phyloP scores from a whole-genome alignment of 2,329 filamentous ascomycete species.

The Penicillium occitanis region DNA sequence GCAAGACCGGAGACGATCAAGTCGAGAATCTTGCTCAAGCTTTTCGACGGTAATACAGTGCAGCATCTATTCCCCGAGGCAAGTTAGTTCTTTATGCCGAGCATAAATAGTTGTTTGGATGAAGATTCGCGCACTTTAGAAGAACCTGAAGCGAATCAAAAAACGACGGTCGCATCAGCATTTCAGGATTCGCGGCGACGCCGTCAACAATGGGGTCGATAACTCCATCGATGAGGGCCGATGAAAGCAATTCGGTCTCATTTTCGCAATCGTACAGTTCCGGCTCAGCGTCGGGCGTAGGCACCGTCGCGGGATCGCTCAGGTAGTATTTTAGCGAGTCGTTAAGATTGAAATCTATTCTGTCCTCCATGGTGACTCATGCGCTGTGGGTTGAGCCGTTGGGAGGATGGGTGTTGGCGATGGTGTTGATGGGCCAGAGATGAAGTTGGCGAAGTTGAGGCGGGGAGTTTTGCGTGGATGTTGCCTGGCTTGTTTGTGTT shows the following conservation, averaged over 20 bases:
- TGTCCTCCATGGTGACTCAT: constrained; percentile 60
- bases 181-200: constrained; percentile 87
- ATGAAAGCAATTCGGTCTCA: constrained; percentile 79
- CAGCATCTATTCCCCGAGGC: constrained; percentile 70
- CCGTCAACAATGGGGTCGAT: constrained; percentile 91
- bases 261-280: constrained; percentile 88
- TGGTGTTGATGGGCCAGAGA: constrained; percentile 6
- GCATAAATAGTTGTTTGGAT: constrained; percentile 28
- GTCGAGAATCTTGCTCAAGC: constrained; percentile 90
- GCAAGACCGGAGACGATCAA: constrained; percentile 82
- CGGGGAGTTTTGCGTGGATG: constrained; percentile 13
- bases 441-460: constrained; percentile 8
- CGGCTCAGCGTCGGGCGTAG: constrained; percentile 80
- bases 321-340: constrained; percentile 95
- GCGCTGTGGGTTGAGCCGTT: constrained; percentile 19
- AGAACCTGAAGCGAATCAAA: constrained; percentile 96
- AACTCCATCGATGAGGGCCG: constrained; percentile 75
- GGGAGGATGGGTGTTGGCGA: constrained; percentile 17
- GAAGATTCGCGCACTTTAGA: constrained; percentile 77
- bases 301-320: constrained; percentile 80
- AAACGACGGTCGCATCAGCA: constrained; percentile 71
- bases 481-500: constrained; percentile 30
- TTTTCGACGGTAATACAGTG: constrained; percentile 72
- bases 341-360: constrained; percentile 87
- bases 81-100: constrained; percentile 59